Evolutionary conservation across 305 asterid genomes (phyloP), one percentile per base, ranked within the genome.

Genomic region (Vinca major): DNA sequence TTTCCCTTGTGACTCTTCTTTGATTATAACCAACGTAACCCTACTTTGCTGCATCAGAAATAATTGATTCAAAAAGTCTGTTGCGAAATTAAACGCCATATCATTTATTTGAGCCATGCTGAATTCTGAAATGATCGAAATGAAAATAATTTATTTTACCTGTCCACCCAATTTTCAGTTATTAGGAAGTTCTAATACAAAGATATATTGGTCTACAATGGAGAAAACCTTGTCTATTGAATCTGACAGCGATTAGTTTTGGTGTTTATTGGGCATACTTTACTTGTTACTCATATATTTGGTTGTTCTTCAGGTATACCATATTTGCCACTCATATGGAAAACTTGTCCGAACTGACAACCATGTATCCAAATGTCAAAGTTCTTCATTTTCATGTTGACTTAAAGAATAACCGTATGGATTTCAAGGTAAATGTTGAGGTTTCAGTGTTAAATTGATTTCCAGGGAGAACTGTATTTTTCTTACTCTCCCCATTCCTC

Each of bases 321-420:
- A 83, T 92, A 85, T 92, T 92, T 82, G 98, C 97, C 66, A 88
- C 93, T 61, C 98, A 92, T 79, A 92, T 92, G 97, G 95, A 87
- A 73, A 84, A 84, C 86, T 75, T 92, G 55, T 88, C 96, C 45
- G 97, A 87, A 78, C 69, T 90, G 79, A 86, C 97, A 76, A 88
- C 91, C 71, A 80, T 86, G 40, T 90, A 92, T 72, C 96, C 98
- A 20, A 92, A 90, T 80, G 95, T 92, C 61, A 92, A 92, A 84
- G 81, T 83, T 66, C 93, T 92, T 78, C 97, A 86, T 82, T 88
- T 92, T 55, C 82, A 86, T 47, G 89, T 92, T 43, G 98, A 90
- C 69, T 75, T 92, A 54, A 88, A 83, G 74, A 85, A 84, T 81
- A 88, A 83, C 80, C 89, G 86, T 66, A 85, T 92, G 96, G 97